These are phyloP conservation scores for Lachancea sp. DNA, from an alignment of 805 yeast species.

Conservation along the genomic window DNA sequence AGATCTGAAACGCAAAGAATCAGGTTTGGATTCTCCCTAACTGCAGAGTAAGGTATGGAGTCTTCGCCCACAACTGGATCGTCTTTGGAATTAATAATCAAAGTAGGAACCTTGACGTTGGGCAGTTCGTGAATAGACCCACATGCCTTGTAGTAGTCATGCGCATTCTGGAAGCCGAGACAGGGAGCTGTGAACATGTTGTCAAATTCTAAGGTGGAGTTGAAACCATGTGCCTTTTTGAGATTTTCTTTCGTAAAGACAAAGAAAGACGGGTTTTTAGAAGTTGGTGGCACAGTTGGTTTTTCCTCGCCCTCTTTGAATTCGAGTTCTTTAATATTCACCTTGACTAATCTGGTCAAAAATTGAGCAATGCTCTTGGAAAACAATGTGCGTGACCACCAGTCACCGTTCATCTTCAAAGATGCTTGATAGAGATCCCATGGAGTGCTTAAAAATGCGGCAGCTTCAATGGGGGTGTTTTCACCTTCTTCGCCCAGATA, in stretches of 20 bases:
- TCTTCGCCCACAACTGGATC: constrained; percentile 55
- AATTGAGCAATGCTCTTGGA: constrained; percentile 38
- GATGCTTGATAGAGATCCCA: constrained; percentile 63
- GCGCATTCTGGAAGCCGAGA: constrained; percentile 57
- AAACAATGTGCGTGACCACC: constrained; percentile 38
- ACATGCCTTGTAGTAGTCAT: constrained; percentile 59
- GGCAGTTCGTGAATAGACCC: constrained; percentile 53
- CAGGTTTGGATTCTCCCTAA: constrained; percentile 50
- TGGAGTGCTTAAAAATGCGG: constrained; percentile 57
- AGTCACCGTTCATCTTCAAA: constrained; percentile 36
- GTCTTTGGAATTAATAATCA: constrained; percentile 55
- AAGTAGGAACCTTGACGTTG: constrained; percentile 53
- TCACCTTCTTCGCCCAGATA: constrained; percentile 64
- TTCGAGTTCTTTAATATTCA: constrained; percentile 35
- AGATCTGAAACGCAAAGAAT: constrained; percentile 50
- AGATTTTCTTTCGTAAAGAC: constrained; percentile 32
- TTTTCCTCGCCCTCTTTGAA: constrained; percentile 20
- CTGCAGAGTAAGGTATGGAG: constrained; percentile 45
- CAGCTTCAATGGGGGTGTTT: constrained; percentile 47
- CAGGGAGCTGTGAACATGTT: constrained; percentile 51
- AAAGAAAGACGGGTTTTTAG: constrained; percentile 18
- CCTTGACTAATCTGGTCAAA: constrained; percentile 39
- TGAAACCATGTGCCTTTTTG: constrained; percentile 34
- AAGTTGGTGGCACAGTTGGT: constrained; percentile 17
- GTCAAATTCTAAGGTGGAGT: constrained; percentile 52